Conservation (phyloP, 2,329 filamentous ascomycete species). For the Sporothrix schenckii region DNA sequence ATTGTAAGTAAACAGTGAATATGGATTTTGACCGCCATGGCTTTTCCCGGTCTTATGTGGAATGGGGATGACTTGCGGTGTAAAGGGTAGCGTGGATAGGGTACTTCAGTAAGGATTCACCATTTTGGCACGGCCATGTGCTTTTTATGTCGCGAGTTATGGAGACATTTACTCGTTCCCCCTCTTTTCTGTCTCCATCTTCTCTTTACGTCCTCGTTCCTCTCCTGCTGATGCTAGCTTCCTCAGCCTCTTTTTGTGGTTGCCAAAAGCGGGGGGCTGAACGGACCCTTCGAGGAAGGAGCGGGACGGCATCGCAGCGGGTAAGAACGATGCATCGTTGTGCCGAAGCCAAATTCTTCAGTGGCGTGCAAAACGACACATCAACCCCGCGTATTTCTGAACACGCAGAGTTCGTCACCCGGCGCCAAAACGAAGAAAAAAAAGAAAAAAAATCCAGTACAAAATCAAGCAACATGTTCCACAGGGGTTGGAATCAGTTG, state of each 20-base stretch:
- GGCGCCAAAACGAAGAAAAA: not conserved
- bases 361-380: not conserved
- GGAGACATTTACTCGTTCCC: conserved; percentile 1
- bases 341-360: not conserved
- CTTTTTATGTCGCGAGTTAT: not conserved
- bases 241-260: conserved; percentile 11
- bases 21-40: not conserved
- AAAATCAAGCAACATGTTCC: no score
- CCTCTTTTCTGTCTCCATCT: conserved; percentile 5
- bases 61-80: not conserved
- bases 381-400: conserved; percentile 16
- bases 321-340: not conserved
- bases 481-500: not conserved
- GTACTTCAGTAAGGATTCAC: not conserved
- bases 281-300: conserved; percentile 17
- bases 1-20: not conserved
- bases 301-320: not conserved
- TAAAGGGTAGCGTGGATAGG: not conserved
- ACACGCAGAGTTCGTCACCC: not conserved
- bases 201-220: not conserved
- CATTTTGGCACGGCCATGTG: not conserved
- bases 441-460: not conserved
- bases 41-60: not conserved
- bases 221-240: not conserved
- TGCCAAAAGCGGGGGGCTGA: conserved; percentile 23